Evolutionary conservation across 164 flowering plant genomes (phyloP).

Genomic region (Dillenia suffruticosa): DNA sequence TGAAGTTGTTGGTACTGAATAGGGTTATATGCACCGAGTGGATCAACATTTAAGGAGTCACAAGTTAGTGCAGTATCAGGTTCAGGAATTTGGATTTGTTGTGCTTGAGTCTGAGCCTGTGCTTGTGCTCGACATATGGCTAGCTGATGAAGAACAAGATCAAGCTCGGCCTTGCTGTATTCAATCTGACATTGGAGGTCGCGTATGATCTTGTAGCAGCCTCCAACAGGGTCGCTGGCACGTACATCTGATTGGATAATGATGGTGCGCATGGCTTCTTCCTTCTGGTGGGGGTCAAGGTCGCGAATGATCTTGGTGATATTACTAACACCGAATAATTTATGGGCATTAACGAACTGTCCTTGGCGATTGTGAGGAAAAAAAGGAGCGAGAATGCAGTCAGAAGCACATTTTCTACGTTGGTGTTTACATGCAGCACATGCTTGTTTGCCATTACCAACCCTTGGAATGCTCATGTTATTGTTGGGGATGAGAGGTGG

Average conservation of each 20-base stretch:
- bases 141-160: slow-evolving; percentile 35
- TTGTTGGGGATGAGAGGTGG: background rate
- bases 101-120: background rate
- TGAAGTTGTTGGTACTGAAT: background rate
- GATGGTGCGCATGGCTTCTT: slow-evolving; percentile 54
- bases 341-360: slow-evolving; percentile 64
- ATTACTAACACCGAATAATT: slow-evolving; percentile 71
- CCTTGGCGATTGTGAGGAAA: slow-evolving; percentile 55
- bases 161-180: slow-evolving; percentile 30
- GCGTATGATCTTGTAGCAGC: slow-evolving; percentile 35
- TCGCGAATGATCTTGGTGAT: slow-evolving; percentile 40
- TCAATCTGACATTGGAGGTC: slow-evolving; percentile 33
- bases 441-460: slow-evolving; percentile 31
- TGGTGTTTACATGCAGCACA: slow-evolving; percentile 82
- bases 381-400: slow-evolving; percentile 62
- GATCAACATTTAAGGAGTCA: background rate
- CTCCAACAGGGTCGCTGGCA: slow-evolving; percentile 59
- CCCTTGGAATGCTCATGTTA: slow-evolving; percentile 2
- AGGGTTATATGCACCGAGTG: background rate
- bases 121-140: slow-evolving; percentile 22
- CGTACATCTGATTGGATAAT: slow-evolving; percentile 52
- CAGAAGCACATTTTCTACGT: slow-evolving; percentile 61
- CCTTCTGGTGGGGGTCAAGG: slow-evolving; percentile 28
- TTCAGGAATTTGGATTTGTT: background rate
- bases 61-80: background rate